Base-by-base conservation (phyloP, 345 rosid genomes). In the Boechera stricta region DNA sequence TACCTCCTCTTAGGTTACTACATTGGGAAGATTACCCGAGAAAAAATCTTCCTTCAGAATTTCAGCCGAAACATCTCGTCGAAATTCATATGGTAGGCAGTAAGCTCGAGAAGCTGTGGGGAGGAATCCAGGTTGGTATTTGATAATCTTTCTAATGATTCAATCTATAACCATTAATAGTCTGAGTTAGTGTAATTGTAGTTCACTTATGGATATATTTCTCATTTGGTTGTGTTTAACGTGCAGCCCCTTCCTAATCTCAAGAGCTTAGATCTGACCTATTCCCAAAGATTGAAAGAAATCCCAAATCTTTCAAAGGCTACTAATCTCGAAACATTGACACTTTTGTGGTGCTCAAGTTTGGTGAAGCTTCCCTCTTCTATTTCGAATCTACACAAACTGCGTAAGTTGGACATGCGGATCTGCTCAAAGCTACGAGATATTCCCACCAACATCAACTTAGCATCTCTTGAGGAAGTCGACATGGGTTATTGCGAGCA, bases 271-370 rank as follows among this genome's bases (percentile, higher is more conserved):
- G 18, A 57, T 45, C 72, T 85, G 55, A 1, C 3, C 0, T 0
- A 0, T 2, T 81, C 67, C 6, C 0, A 0, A 5, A 8, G n/a
- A 7, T 65, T 84, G 65, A 67, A 36, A 4, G 59, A 36, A 63
- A 69, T 80, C 53, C 77, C 82, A 41, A 45, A 82, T 57, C 72
- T 78, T 18, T 80, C 75, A 3, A 4, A 62, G 1, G 79, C 82
- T 11, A 28, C 49, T 2, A 78, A 26, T 6, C 47, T 42, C 47
- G 15, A 42, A 6, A 7, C 13, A 12, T 4, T 79, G 16, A 2
- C 0, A 7, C 65, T 83, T 39, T 5, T 2, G 3, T n/a, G 7
- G 0, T 82, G 83, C 62, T 0, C 1, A n/a, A 67, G 47, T 21
- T 51, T 78, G 54, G 57, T n/a, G 60, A 32, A 64, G 33, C 31